phyloP scores from a whole-genome alignment of 1,139 yeast species.

The Suhomyces panamericanus region DNA sequence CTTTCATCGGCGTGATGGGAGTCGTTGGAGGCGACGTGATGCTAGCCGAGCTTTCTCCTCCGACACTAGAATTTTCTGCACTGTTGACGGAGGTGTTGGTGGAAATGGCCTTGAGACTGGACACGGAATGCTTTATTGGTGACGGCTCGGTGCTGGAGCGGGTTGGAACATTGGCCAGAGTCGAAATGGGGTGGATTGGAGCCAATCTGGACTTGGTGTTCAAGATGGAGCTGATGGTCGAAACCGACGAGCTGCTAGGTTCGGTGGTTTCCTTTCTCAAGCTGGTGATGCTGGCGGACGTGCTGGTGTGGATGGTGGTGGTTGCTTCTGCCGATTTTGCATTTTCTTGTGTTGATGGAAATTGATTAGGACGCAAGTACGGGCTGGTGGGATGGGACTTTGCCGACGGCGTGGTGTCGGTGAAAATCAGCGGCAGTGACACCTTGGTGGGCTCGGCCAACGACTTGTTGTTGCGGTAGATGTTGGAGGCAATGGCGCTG shows the following conservation, averaged over 20 bases:
- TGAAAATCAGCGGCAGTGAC: conserved; percentile 22
- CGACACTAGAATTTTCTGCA: conserved; percentile 5
- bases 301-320: conserved; percentile 3
- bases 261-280: not conserved
- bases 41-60: conserved; percentile 3
- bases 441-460: conserved; percentile 14
- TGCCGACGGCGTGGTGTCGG: conserved; percentile 4
- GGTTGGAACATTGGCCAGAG: not conserved
- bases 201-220: not conserved
- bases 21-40: conserved; percentile 5
- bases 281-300: not conserved
- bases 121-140: not conserved
- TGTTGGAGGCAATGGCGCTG: conserved; percentile 20
- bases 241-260: not conserved
- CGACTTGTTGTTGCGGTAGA: conserved; percentile 15
- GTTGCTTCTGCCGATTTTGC: conserved; percentile 7
- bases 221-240: conserved; percentile 3
- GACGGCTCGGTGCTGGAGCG: not conserved
- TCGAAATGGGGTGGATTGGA: not conserved
- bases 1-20: conserved; percentile 9
- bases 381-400: conserved; percentile 6
- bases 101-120: conserved; percentile 7
- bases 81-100: conserved; percentile 9
- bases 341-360: conserved; percentile 4
- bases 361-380: not conserved